These are phyloP conservation scores for Clarireedia monteithiana DNA, from an alignment of 2,329 filamentous ascomycete genomes.

Conservation along the genomic window DNA sequence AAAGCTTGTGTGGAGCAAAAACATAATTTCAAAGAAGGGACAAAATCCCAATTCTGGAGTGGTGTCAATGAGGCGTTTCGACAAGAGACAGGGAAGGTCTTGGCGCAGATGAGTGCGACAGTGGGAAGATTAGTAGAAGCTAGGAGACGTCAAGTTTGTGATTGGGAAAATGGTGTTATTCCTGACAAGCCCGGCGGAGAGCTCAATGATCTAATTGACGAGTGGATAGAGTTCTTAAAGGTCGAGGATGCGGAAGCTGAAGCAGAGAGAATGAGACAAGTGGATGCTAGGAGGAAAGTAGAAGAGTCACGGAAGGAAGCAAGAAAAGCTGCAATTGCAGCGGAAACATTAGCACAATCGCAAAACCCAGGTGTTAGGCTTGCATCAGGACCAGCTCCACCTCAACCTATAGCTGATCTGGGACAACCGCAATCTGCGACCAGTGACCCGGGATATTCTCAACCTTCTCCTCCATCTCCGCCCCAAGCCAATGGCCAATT, in stretches of 20 bases:
- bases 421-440: slow-evolving; percentile 9
- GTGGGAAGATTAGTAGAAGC: slow-evolving; percentile 27
- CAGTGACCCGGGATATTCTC: slow-evolving; percentile 12
- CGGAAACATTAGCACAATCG: slow-evolving; percentile 17
- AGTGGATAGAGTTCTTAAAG: slow-evolving; percentile 29
- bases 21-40: slow-evolving; percentile 27
- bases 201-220: slow-evolving; percentile 25
- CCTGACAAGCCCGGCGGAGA: slow-evolving; percentile 26
- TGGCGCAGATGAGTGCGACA: slow-evolving; percentile 30
- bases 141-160: slow-evolving; percentile 25
- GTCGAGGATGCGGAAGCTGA: slow-evolving; percentile 28
- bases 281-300: slow-evolving; percentile 26
- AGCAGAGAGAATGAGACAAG: slow-evolving; percentile 28
- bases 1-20: slow-evolving; percentile 27
- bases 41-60: slow-evolving; percentile 28
- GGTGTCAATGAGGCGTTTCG: slow-evolving; percentile 27
- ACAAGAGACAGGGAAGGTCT: slow-evolving; percentile 25
- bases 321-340: slow-evolving; percentile 25
- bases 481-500: slow-evolving; percentile 10
- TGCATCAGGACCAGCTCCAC: slow-evolving; percentile 12
- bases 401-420: slow-evolving; percentile 13
- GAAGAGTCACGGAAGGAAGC: slow-evolving; percentile 28
- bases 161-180: slow-evolving; percentile 28
- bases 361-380: slow-evolving; percentile 16
- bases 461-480: slow-evolving; percentile 3